Conservation (phyloP, 1,139 yeast species). For the Yamadazyma sp. region DNA sequence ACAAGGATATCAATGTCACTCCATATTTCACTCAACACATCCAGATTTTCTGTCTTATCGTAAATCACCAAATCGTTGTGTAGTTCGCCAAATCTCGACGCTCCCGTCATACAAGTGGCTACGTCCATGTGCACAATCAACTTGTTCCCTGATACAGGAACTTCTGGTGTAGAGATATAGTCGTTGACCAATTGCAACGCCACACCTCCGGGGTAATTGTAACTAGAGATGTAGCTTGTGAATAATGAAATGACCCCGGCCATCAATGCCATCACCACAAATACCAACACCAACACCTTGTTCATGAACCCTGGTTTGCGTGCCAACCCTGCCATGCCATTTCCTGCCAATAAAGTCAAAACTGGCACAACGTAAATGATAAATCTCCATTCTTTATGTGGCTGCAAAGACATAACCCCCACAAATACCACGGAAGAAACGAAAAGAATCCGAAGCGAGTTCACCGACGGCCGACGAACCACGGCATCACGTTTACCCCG, state of each 20-base stretch:
- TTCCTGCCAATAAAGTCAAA: constrained; percentile 62
- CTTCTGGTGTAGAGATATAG: constrained; percentile 23
- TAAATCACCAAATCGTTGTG: constrained; percentile 48
- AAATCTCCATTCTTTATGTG: constrained; percentile 96
- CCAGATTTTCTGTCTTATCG: constrained; percentile 66
- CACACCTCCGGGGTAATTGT: constrained; percentile 88
- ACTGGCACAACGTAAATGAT: constrained; percentile 75
- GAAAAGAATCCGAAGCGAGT: constrained; percentile 35
- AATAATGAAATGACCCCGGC: constrained; percentile 42
- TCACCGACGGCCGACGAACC: constrained; percentile 39
- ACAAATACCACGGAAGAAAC: constrained; percentile 55
- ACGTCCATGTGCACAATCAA: constrained; percentile 69
- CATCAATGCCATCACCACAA: constrained; percentile 28
- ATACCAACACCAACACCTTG: constrained; percentile 22
- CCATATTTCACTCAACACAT: constrained; percentile 45
- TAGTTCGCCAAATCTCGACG: constrained; percentile 68
- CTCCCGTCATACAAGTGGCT: constrained; percentile 87
- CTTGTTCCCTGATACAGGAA: constrained; percentile 6
- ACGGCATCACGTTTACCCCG: constrained; percentile 17
- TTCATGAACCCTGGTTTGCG: constrained; percentile 15
- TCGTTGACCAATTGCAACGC: constrained; percentile 61
- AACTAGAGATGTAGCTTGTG: constrained; percentile 63
- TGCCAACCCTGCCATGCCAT: constrained; percentile 48
- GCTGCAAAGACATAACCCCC: constrained; percentile 69
- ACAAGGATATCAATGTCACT: constrained; percentile 59